A percentile compares a stretch with the other conserved stretches of the same genome.
Conservation (phyloP, 306 rosid genomes). For the Aeschynomene evenia region DNA sequence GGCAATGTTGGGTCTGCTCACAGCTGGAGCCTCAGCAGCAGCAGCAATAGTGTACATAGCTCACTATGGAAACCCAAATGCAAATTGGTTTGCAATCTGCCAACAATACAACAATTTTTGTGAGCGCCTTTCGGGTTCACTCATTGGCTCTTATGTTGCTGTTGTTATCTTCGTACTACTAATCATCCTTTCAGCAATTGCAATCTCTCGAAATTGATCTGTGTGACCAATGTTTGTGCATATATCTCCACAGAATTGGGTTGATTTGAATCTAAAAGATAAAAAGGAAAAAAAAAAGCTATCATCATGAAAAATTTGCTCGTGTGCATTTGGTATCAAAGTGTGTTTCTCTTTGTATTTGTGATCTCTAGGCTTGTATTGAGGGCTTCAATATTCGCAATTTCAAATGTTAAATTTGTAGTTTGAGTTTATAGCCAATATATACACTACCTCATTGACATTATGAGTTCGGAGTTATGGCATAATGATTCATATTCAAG, state of each 20-base stretch:
- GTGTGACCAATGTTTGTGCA: background rate
- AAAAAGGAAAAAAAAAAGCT: no score
- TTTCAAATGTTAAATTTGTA: background rate
- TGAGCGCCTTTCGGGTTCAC: constrained; percentile 45
- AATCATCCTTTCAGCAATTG: constrained; percentile 40
- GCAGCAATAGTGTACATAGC: constrained; percentile 51
- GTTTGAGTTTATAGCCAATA: background rate
- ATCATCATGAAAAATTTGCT: background rate
- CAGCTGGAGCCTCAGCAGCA: constrained; percentile 61
- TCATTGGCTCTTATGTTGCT: constrained; percentile 53
- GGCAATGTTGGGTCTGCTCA: constrained; percentile 52
- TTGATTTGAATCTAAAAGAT: no score
- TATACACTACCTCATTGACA: background rate
- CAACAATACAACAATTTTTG: constrained; percentile 55
- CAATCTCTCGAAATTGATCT: constrained; percentile 44
- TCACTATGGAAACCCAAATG: constrained; percentile 48
- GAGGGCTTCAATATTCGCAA: background rate
- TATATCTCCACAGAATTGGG: background rate
- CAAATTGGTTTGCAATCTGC: constrained; percentile 58
- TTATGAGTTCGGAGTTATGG: no score
- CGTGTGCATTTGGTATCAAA: background rate
- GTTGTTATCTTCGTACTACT: constrained; percentile 35
- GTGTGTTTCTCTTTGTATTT: constrained; percentile 7
- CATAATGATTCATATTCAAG: background rate
- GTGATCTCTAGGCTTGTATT: background rate